Conservation (phyloP, 495 filamentous ascomycete genomes). For the Talaromyces stipitatus region DNA sequence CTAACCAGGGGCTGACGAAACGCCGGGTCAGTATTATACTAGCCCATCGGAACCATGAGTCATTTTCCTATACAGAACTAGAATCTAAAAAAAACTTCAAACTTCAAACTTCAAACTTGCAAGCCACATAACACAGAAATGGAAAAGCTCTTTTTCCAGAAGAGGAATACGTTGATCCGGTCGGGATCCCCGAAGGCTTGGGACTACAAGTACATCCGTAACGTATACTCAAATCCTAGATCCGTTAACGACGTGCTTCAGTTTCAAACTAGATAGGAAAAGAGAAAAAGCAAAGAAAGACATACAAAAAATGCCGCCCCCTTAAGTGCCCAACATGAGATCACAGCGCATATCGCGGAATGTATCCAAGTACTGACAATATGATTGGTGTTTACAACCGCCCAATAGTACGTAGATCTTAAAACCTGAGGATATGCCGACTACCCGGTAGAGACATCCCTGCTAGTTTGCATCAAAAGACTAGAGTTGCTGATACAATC, state of each 20-base stretch:
- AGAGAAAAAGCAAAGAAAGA: not conserved
- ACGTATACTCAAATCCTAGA: too few relatives aligned
- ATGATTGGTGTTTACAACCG: not conserved
- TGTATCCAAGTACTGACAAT: not conserved
- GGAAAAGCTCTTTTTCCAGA: not conserved
- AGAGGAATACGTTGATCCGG: too few relatives aligned
- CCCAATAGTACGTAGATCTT: too few relatives aligned
- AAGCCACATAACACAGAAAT: not conserved
- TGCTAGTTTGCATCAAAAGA: not conserved
- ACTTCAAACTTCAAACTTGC: not conserved
- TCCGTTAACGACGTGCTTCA: too few relatives aligned
- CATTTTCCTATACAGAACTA: too few relatives aligned
- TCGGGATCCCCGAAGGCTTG: too few relatives aligned
- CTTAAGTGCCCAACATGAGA: not conserved
- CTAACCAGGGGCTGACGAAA: not conserved
- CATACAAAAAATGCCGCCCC: constrained; percentile 1
- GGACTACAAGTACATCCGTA: too few relatives aligned
- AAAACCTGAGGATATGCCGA: not conserved
- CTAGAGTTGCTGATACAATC: not conserved
- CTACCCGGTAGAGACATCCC: not conserved
- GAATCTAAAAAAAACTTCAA: not conserved
- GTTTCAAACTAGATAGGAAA: too few relatives aligned
- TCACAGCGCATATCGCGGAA: not conserved
- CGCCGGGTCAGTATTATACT: not conserved
- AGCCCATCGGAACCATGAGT: not conserved